A percentile compares a stretch with the other conserved stretches of the same genome.
phyloP scores from a whole-genome alignment of 2,329 filamentous ascomycete species.

The Tolypocladium nubicola region DNA sequence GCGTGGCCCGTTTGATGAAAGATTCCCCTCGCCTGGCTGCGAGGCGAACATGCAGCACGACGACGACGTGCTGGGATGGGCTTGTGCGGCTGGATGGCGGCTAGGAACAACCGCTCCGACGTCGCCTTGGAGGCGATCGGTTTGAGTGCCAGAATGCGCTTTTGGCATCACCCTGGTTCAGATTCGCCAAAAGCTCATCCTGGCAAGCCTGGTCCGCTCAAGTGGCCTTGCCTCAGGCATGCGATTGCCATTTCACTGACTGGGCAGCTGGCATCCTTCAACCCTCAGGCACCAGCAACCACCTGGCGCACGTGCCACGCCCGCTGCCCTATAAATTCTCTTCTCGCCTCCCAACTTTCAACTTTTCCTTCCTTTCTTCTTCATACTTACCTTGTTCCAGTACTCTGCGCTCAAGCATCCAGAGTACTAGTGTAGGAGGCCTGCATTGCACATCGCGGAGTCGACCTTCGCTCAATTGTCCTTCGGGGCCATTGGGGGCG shows the following conservation, averaged over 20 bases:
- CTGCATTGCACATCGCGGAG: constrained; percentile 45
- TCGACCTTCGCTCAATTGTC: constrained; percentile 36
- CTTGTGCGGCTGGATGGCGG: background rate
- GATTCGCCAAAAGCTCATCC: background rate
- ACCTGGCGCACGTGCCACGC: constrained; percentile 11
- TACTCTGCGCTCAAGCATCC: constrained; percentile 31
- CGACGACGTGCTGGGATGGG: too few species aligned
- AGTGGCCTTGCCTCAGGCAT: background rate
- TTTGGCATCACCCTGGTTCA: background rate
- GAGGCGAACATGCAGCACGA: background rate
- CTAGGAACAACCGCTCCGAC: background rate
- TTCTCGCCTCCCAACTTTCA: constrained; percentile 3
- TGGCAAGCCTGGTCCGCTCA: background rate
- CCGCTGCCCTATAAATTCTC: constrained; percentile 9
- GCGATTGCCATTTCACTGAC: background rate
- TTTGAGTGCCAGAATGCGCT: background rate
- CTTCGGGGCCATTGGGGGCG: constrained; percentile 40
- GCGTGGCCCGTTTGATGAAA: background rate
- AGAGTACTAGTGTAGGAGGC: constrained; percentile 29
- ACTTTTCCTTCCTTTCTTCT: constrained; percentile 22
- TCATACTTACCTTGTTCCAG: constrained; percentile 43
- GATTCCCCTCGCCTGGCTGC: background rate
- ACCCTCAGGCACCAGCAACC: constrained; percentile 6
- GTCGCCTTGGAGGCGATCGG: background rate
- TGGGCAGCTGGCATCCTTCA: background rate